These are phyloP conservation scores for Euphorbia schlechtendalii DNA, from an alignment of 441 rosid genomes.

Conservation along the genomic window DNA sequence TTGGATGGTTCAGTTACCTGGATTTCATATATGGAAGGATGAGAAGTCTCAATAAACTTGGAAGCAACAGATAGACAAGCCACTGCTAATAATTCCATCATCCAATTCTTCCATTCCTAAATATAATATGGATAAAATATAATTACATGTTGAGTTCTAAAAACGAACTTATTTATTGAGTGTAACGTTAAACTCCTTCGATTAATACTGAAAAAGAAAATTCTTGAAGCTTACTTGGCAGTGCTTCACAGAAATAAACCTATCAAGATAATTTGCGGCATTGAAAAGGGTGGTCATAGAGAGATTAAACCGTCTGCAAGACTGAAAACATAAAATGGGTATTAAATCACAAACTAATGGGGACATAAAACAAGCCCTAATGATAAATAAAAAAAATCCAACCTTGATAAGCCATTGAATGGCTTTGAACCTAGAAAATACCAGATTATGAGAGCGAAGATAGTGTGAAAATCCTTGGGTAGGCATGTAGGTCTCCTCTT, in stretches of 20 bases:
- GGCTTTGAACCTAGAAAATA: constrained; percentile 33
- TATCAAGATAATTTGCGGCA: constrained; percentile 65
- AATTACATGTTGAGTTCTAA: too few relatives aligned
- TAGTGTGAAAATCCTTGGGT: constrained; percentile 30
- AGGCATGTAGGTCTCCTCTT: constrained; percentile 46
- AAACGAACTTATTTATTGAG: too few relatives aligned
- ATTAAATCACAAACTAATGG: not conserved
- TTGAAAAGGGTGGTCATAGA: constrained; percentile 46
- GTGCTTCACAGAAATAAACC: constrained; percentile 48
- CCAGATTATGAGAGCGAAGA: constrained; percentile 32
- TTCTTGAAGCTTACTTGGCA: constrained; percentile 36
- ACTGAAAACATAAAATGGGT: constrained; percentile 27
- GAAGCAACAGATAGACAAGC: constrained; percentile 65
- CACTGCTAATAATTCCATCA: constrained; percentile 50
- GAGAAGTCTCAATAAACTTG: constrained; percentile 48
- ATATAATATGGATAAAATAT: not conserved
- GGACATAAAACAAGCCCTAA: too few relatives aligned
- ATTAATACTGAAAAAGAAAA: not conserved
- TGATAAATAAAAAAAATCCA: not conserved
- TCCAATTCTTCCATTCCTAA: constrained; percentile 72
- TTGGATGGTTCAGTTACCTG: constrained; percentile 37
- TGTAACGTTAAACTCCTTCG: too few relatives aligned
- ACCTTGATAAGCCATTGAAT: constrained; percentile 69
- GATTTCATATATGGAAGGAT: constrained; percentile 44
- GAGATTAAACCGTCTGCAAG: constrained; percentile 44